phyloP scores from a whole-genome alignment of 352 stramenopile species.

The Salisapilia sapeloensis region DNA sequence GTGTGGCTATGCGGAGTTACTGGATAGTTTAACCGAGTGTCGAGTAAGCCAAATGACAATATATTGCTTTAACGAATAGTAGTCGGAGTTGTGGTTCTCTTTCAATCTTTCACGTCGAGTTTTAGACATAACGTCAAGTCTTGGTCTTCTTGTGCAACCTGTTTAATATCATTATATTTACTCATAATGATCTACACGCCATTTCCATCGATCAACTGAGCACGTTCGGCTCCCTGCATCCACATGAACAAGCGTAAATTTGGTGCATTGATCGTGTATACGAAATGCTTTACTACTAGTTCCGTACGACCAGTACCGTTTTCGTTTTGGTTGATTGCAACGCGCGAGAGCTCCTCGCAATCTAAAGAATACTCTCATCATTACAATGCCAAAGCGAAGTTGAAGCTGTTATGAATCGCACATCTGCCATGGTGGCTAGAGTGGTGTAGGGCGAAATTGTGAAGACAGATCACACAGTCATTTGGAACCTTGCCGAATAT shows the following conservation, averaged over 20 bases:
- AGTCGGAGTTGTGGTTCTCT: too few relatives aligned
- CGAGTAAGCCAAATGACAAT: too few relatives aligned
- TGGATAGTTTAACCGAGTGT: too few relatives aligned
- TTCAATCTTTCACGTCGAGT: too few relatives aligned
- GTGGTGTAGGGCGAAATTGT: constrained; percentile 70
- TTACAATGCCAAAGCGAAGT: constrained; percentile 1
- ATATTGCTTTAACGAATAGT: too few relatives aligned
- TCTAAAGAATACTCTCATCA: constrained; percentile 10
- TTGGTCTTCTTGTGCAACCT: too few relatives aligned
- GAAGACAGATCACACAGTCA: constrained; percentile 68
- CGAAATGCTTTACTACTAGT: constrained; percentile 65
- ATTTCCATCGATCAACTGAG: too few relatives aligned
- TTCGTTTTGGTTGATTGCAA: constrained; percentile 58
- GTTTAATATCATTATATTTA: too few relatives aligned
- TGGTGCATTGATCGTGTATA: constrained; percentile 51
- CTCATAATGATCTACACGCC: too few relatives aligned
- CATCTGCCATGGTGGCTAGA: constrained; percentile 70
- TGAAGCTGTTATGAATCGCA: constrained; percentile 2
- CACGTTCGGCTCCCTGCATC: background rate
- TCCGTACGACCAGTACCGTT: constrained; percentile 58
- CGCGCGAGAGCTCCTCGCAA: constrained; percentile 68
- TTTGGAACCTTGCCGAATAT: constrained; percentile 80
- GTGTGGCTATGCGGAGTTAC: too few relatives aligned
- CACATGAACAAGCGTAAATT: constrained; percentile 7
- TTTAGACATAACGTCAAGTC: too few relatives aligned